A percentile compares a stretch with the other conserved stretches of the same genome.
Evolutionary conservation across 1,284 basidiomycete genomes (phyloP).

Genomic region (Sparassis latifolia): DNA sequence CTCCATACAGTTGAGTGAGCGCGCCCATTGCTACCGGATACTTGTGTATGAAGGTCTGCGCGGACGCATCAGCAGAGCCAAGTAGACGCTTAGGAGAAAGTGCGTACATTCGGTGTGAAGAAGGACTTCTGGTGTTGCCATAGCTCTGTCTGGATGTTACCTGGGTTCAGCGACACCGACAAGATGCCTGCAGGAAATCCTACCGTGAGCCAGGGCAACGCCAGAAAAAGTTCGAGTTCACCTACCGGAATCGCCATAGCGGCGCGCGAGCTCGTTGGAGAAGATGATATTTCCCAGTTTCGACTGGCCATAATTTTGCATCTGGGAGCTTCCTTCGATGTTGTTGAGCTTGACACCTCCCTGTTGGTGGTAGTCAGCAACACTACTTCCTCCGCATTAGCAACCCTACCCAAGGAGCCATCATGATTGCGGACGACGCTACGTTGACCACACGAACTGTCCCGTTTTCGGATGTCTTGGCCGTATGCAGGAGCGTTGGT

Average conservation of each 20-base stretch:
- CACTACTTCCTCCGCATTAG: too few relatives aligned
- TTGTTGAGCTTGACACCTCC: conserved; percentile 1
- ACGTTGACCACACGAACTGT: conserved; percentile 31
- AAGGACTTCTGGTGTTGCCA: not conserved
- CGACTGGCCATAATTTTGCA: not conserved
- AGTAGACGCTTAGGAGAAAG: not conserved
- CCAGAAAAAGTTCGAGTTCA: not conserved
- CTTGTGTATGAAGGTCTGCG: not conserved
- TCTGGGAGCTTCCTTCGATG: not conserved
- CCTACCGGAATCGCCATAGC: conserved; percentile 2
- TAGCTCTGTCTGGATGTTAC: not conserved
- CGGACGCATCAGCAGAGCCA: not conserved
- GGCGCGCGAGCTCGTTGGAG: conserved; percentile 1
- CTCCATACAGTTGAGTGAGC: not conserved
- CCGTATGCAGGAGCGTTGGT: conserved; percentile 28
- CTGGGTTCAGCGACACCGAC: not conserved
- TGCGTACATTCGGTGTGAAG: not conserved
- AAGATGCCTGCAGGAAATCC: not conserved
- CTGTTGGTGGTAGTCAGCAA: not conserved
- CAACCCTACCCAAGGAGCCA: conserved; percentile 1
- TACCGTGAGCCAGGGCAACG: not conserved
- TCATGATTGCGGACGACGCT: conserved; percentile 3
- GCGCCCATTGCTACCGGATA: not conserved
- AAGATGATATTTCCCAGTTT: not conserved
- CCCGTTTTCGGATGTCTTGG: conserved; percentile 13